These are phyloP conservation scores for Eutrema salsugineum DNA, from an alignment of 441 rosid genomes.

Conservation along the genomic window DNA sequence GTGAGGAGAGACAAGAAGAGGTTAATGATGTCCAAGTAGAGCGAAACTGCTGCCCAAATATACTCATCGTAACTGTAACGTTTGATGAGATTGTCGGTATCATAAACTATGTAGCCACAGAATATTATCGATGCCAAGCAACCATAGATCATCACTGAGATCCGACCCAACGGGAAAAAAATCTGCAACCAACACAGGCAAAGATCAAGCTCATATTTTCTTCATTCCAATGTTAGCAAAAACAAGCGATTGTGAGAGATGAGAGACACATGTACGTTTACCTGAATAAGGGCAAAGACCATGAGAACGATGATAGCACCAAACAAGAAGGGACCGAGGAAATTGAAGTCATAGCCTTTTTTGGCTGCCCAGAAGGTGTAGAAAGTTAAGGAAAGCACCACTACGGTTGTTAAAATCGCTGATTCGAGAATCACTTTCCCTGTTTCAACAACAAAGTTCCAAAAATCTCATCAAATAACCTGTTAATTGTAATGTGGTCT, in stretches of 20 bases:
- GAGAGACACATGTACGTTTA: background rate
- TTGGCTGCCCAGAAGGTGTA: slow-evolving; percentile 96
- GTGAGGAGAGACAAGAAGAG: slow-evolving; percentile 55
- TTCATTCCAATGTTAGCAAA: background rate
- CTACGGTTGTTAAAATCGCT: slow-evolving; percentile 62
- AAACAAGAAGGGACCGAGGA: slow-evolving; percentile 90
- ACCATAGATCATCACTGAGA: slow-evolving; percentile 37
- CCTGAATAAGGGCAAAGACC: slow-evolving; percentile 82
- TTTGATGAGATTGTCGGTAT: slow-evolving; percentile 70
- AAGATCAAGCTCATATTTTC: background rate
- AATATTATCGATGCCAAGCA: slow-evolving; percentile 48
- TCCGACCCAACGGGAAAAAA: slow-evolving; percentile 42
- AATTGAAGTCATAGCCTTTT: slow-evolving; percentile 83
- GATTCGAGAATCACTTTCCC: slow-evolving; percentile 84
- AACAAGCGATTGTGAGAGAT: background rate
- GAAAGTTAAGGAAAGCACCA: slow-evolving; percentile 71
- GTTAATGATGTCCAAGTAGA: slow-evolving; percentile 70
- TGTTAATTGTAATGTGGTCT: background rate
- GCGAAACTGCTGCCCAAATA: slow-evolving; percentile 59
- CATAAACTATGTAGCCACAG: slow-evolving; percentile 63
- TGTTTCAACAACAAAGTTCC: slow-evolving; percentile 30
- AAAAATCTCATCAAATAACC: background rate
- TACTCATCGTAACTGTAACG: slow-evolving; percentile 67
- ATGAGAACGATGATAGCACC: slow-evolving; percentile 68
- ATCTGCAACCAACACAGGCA: slow-evolving; percentile 20